A percentile compares a stretch with the other conserved stretches of the same genome.
These are phyloP conservation scores for Alternaria hordeiaustralica DNA, from an alignment of 2,329 filamentous ascomycete genomes.

Conservation along the genomic window DNA sequence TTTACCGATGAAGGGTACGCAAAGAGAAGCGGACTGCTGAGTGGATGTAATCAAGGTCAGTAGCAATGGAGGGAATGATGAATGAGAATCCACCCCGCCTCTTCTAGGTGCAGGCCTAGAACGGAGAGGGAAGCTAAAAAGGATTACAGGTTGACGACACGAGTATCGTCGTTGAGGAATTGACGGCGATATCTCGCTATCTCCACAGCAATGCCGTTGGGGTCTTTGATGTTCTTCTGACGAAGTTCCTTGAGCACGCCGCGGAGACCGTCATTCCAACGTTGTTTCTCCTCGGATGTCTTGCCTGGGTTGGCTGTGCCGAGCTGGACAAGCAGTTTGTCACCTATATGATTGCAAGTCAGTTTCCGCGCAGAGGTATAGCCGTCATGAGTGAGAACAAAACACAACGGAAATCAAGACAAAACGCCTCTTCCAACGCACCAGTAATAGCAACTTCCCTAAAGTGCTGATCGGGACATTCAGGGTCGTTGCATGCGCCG, in stretches of 20 bases:
- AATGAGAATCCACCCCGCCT: not conserved
- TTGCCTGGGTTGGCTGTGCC: constrained; percentile 69
- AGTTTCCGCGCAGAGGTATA: constrained; percentile 40
- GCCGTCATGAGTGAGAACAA: constrained; percentile 31
- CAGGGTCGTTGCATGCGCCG: constrained; percentile 73
- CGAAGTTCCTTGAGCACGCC: constrained; percentile 48
- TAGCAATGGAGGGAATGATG: not conserved
- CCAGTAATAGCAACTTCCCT: constrained; percentile 73
- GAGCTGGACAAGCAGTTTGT: constrained; percentile 74
- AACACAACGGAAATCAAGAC: constrained; percentile 15
- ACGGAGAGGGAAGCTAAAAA: not conserved
- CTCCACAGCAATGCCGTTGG: constrained; percentile 47
- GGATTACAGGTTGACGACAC: constrained; percentile 46
- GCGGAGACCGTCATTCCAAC: constrained; percentile 51
- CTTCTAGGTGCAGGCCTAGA: not conserved
- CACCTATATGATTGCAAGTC: constrained; percentile 62
- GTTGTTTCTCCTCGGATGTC: constrained; percentile 64
- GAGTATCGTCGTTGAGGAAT: constrained; percentile 50
- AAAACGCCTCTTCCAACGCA: constrained; percentile 61
- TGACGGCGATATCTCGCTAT: constrained; percentile 50
- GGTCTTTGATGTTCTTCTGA: constrained; percentile 46
- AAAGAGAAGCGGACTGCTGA: not conserved
- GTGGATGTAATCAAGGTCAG: constrained; percentile 12
- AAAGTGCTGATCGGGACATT: constrained; percentile 84
- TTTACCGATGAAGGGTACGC: not conserved